These are phyloP conservation scores for Catenaria anguillulae DNA, from an alignment of 371 early-diverging fungal species.

Conservation along the genomic window DNA sequence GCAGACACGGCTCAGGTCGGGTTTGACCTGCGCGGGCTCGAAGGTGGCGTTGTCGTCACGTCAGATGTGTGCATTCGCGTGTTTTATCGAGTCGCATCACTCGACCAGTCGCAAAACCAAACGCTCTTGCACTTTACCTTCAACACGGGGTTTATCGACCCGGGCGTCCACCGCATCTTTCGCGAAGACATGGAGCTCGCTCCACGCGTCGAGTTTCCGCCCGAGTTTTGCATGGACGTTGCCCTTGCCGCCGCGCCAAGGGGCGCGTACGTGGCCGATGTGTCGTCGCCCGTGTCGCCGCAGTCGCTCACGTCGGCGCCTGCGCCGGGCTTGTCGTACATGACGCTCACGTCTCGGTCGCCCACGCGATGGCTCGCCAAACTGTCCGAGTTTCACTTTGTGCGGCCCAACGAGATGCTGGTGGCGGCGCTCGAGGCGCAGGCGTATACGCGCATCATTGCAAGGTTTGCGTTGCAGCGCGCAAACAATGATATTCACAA, in stretches of 20 bases:
- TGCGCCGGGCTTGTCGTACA: neutral
- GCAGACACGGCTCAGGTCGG: neutral
- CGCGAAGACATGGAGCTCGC: constrained; percentile 25
- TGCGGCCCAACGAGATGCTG: constrained; percentile 4
- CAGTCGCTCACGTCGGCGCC: neutral
- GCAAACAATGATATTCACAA: constrained; percentile 10
- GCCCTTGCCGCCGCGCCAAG: constrained; percentile 7
- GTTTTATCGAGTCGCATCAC: constrained; percentile 13
- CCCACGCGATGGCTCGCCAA: neutral
- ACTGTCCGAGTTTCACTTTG: constrained; percentile 1
- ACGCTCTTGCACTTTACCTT: constrained; percentile 33
- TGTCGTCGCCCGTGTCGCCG: neutral
- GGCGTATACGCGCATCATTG: constrained; percentile 2
- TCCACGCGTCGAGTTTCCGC: neutral
- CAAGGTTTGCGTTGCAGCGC: constrained; percentile 8
- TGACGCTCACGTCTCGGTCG: neutral
- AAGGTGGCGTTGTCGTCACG: neutral
- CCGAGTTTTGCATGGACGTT: constrained; percentile 22
- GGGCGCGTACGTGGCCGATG: neutral
- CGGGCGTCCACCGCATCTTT: constrained; percentile 29
- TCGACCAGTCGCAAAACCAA: neutral
- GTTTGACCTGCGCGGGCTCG: neutral
- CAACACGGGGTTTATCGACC: constrained; percentile 33
- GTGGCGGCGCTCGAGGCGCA: constrained; percentile 2
- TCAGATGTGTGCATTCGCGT: constrained; percentile 14